Evolutionary conservation across 495 filamentous ascomycete genomes (phyloP), one percentile per base, ranked within the genome.

Genomic region (Aspergillus ostianus): DNA sequence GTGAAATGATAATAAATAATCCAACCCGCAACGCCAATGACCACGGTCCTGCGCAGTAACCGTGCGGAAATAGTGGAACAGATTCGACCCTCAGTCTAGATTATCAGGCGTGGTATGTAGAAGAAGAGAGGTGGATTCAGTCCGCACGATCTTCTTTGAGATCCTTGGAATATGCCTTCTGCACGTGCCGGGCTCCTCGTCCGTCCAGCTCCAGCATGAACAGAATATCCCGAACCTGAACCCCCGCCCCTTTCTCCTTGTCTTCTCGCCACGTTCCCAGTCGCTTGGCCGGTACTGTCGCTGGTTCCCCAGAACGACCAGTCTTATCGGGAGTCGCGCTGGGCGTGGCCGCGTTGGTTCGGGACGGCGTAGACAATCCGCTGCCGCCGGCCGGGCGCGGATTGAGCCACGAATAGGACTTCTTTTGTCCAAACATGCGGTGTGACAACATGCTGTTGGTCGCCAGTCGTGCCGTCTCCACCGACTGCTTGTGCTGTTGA

Each of bases 141-240:
- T 66, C 67, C 49, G 65, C 36, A 50, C 70, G 72, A 51, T 80
- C 76, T 59, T 80, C 77, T 66, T 73, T 77, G 48, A 74, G 62
- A 62, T 78, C 76, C 52, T 73, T 78, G 27, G 71, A 69, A 45
- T 78, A 80, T 18, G 73, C 77, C 56, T 75, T 73, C 62, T 80
- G 77, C 20, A 80, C 66, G 64, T 80, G 77, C 26, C 73, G 72
- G 18, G 70, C 69, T 17, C 70, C 77, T 58, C 77, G 70, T 18
- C 80, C 74, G 64, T 83, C 80, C 17, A 72, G 66, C 61, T 83
- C 81, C 17, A 82, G 70, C 66, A 80, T 79, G 51, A 78, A 80
- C 21, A 83, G 56, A 12, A 83, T 65, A 62, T 83, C 81, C 41
- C 81, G 71, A 20, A 82, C 66, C 55, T 82, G 78, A 57, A 83